Conservation (phyloP, 257 asterid genomes). For the Gardenia jasminoides region DNA sequence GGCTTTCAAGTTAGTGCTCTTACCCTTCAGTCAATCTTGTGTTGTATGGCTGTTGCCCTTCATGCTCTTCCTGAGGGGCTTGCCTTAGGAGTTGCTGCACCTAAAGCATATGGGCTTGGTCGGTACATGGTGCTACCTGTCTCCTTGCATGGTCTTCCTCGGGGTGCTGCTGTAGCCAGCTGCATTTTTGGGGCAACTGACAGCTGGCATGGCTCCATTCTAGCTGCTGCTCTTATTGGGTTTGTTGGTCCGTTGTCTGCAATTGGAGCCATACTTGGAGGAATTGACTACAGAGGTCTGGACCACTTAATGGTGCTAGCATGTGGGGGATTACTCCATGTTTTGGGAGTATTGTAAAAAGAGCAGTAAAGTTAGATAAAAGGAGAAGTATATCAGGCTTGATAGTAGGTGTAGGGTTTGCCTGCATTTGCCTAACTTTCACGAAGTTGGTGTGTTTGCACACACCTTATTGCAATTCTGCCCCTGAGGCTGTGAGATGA, state of each 20-base stretch:
- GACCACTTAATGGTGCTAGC: conserved; percentile 88
- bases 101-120: conserved; percentile 94
- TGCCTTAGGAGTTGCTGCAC: conserved; percentile 94
- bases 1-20: conserved; percentile 59
- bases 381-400: conserved; percentile 65
- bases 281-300: conserved; percentile 86
- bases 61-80: conserved; percentile 96
- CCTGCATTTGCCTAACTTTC: conserved; percentile 63
- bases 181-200: conserved; percentile 84
- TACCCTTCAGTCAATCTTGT: conserved; percentile 74
- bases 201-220: conserved; percentile 85
- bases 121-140: conserved; percentile 96
- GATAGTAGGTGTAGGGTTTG: conserved; percentile 51
- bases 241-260: conserved; percentile 87
- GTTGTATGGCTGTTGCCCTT: conserved; percentile 71
- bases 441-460: conserved; percentile 95
- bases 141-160: conserved; percentile 88
- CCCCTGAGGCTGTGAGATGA: conserved; percentile 98
- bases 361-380: conserved; percentile 68
- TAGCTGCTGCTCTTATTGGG: conserved; percentile 77
- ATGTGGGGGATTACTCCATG: conserved; percentile 87
- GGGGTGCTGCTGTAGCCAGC: conserved; percentile 98
- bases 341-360: conserved; percentile 58
- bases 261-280: conserved; percentile 78
- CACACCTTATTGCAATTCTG: conserved; percentile 96